Evolutionary conservation across 2,329 filamentous ascomycete genomes (phyloP).

Genomic region (Ophiostoma populinum): DNA sequence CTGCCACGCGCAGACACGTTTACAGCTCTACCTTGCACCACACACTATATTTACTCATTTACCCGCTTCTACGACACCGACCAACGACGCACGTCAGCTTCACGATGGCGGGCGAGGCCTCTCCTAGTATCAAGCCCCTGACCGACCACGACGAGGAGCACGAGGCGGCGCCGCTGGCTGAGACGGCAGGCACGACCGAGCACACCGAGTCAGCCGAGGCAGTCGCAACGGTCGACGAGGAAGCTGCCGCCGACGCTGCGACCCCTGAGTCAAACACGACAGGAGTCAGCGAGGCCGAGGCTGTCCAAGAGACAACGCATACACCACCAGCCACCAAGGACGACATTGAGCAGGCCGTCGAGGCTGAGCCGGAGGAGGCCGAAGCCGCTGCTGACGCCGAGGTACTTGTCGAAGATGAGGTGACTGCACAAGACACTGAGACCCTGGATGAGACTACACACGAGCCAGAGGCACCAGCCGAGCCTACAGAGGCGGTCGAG

Average conservation of each 20-base stretch:
- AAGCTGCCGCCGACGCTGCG: not conserved
- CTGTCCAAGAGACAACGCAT: not conserved
- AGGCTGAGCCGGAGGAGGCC: not conserved
- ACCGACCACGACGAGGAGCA: slow-evolving; percentile 18
- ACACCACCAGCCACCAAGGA: not conserved
- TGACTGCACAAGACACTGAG: no score
- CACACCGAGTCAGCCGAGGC: no score
- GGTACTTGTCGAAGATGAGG: not conserved
- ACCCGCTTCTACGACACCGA: not conserved
- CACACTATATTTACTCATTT: not conserved
- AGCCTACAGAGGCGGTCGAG: not conserved
- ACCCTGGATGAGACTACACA: no score
- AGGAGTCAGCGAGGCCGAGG: not conserved
- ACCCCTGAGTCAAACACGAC: no score
- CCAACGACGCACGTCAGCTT: not conserved
- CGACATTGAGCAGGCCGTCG: not conserved
- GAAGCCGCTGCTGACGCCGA: not conserved
- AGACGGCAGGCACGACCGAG: no score
- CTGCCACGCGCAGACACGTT: no score
- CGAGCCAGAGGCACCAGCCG: no score
- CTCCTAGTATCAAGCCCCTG: slow-evolving; percentile 30
- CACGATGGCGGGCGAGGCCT: slow-evolving; percentile 15
- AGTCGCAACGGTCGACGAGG: no score
- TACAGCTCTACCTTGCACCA: not conserved
- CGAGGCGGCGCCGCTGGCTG: no score